Evolutionary conservation across 352 stramenopile species (phyloP), one percentile per base, ranked within the genome.

Genomic region (Globisporangium rhizosaccharum): DNA sequence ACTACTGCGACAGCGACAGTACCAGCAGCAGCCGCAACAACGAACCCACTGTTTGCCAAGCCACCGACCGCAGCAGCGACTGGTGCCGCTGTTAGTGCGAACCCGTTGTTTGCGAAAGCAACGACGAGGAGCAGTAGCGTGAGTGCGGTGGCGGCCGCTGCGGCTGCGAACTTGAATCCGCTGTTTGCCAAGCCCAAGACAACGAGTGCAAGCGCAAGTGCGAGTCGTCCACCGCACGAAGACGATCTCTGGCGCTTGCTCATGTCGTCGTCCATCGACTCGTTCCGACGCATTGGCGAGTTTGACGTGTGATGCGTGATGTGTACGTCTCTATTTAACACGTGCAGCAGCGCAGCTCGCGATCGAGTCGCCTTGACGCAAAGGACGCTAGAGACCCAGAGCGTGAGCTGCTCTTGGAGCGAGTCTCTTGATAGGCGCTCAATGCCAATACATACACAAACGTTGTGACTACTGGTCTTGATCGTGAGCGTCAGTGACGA

Each of bases 221-320:
- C 67, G 47, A 18, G 57, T n/a, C 26, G 18, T 11, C 36, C 12
- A 6, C 55, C 71, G 5, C 62, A 62, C 9, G 79, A 87, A 67
- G 79, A 92, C 51, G 74, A 86, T 56, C 66, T 90, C 3, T 85
- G 81, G 77, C 73, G 76, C n/a, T 52, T 90, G 46, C 69, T 92
- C 25, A 92, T 92, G 79, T 84, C 77, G n/a, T 87, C 76, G 49
- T 84, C 76, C 4, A 68, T 87, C 49, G 73, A 87, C 44, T 68
- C 66, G 56, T 71, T 83, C 30, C 64, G 74, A n/a, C 65, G 62
- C 20, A 63, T 68, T 12, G 66, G 66, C 18, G 71, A 85, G 53
- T 68, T 73, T 30, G 65, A 76, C 25, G 63, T 70, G 36, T 75
- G 53, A 68, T 15, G 7, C 23, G 23, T 23, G 23, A 23, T 23